Conservation (phyloP, 805 yeast genomes). For the Wickerhamiella bombiphila region DNA sequence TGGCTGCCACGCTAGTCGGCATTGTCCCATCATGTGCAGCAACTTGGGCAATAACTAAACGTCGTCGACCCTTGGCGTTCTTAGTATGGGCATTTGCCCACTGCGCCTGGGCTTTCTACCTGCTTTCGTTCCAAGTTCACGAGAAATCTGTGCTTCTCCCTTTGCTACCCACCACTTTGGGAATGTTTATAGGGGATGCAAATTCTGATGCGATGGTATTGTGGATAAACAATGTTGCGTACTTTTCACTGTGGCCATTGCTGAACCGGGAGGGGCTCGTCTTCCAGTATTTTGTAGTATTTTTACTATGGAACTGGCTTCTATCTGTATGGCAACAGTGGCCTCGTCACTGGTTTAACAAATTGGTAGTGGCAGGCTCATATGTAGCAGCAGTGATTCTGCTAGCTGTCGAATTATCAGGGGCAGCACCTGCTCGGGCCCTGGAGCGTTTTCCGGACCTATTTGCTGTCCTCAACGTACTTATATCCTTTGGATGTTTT, state of each 20-base stretch:
- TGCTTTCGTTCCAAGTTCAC: conserved; percentile 92
- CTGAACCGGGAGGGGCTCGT: conserved; percentile 57
- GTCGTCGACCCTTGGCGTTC: conserved; percentile 1
- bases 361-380: conserved; percentile 35
- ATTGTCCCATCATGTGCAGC: conserved; percentile 43
- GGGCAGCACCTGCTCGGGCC: conserved; percentile 33
- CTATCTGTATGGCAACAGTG: conserved; percentile 2
- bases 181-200: conserved; percentile 34
- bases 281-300: conserved; percentile 54
- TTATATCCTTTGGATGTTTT: conserved; percentile 65
- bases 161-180: conserved; percentile 62
- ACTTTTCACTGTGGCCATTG: conserved; percentile 81
- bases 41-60: conserved; percentile 36
- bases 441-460: conserved; percentile 53
- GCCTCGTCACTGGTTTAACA: conserved; percentile 39
- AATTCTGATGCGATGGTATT: conserved; percentile 56
- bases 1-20: conserved; percentile 26
- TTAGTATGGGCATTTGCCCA: conserved; percentile 65
- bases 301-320: conserved; percentile 62
- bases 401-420: conserved; percentile 38
- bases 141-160: conserved; percentile 87
- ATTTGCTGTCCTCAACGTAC: conserved; percentile 66
- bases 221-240: conserved; percentile 76
- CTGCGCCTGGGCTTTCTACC: conserved; percentile 72
- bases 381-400: conserved; percentile 36